Base-by-base conservation (phyloP, 2,329 filamentous ascomycete genomes). In the Apiospora sp. region DNA sequence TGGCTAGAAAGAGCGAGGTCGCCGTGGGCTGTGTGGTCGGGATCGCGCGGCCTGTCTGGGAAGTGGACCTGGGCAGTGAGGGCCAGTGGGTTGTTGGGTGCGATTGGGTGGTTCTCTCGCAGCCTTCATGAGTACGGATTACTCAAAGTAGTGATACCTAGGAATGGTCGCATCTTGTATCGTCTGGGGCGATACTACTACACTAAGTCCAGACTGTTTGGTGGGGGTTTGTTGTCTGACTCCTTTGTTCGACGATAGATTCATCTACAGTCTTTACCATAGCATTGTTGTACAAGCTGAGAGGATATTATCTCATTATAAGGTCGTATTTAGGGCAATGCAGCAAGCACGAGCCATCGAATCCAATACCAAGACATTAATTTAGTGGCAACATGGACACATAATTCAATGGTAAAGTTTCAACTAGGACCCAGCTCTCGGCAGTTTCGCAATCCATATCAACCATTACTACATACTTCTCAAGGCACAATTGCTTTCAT, bases 21-120 rank as follows among this genome's bases (percentile, higher is more conserved):
- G 70, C 12, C 1, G 72, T 73, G 1, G 81, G 81, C 19, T 72
- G 73, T 12, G 49, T 80, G 27, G 75, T 85, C 1, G 76, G 79
- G 1, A 76, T 85, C 61, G 79, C 76, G 48, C 79, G 80, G 48
- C 82, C 82, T 3, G 80, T 79, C 19, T 84, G 83, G 83, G 82
- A 83, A 68, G 77, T 83, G 16, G 71, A 76, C 37, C 72, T 84
- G 1, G 77, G 76, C 27, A 77, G 69, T 3, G 76, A 78, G 46
- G 80, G 80, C 3, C 76, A 75, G 4, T 83, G 82, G 79, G 78
- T 75, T 4, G 82, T 84, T 30, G 81, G 80, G 27, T 84, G 81
- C 70, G 81, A 83, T 68, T 84, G 83, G 83, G 79, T 73, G 72
- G 74, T 80, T 37, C 69, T 80, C 13, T 73, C 58, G 22, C 24